Evolutionary conservation across 164 flowering plant species (phyloP), one percentile per base, ranked within the genome.

Genomic region (Brasenia schreberi): DNA sequence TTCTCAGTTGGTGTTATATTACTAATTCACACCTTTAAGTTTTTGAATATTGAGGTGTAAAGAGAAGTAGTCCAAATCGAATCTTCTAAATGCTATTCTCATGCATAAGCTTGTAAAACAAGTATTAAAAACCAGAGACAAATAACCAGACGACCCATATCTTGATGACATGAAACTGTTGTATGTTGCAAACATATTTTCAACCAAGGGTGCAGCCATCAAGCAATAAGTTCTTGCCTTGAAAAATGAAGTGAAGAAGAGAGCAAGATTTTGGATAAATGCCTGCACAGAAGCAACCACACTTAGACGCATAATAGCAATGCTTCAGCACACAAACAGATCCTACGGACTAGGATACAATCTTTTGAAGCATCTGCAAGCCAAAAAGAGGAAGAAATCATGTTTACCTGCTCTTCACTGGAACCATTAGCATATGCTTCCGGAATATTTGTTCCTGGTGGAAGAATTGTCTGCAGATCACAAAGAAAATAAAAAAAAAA

Each of bases 221-320:
- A 14, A 49, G 16, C 56, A 49, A 6, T 62, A 18, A 5, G 56
- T 2, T 61, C 77, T 81, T 77, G 53, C 99, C 99, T 92, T 91
- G 69, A 61, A 94, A 73, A 94, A 91, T 64, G 99, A 85, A 49
- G 99, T 89, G 78, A 94, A 94, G 73, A 94, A 94, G 59, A 94
- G 77, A 3, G 97, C 99, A 74, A 94, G 69, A 63, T 94, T 94
- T 77, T 94, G 99, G 70, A 91, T 89, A 70, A 94, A 94, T 69
- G 94, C 96, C 99, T 94, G 88, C 42, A 78, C 27, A 56, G 73
- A 70, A 66, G 56, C 27, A 49, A 62, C 58, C 64, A 7, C 18
- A 10, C 18, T 11, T 61, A 9, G 63, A 61, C 6, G 6, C 6
- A 3, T 19, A 7, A 56, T 42, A 68, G 11, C 39, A 33, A 33